Evolutionary conservation across 257 asterid genomes (phyloP), one percentile per base, ranked within the genome.

Genomic region (Osmanthus fragrans): DNA sequence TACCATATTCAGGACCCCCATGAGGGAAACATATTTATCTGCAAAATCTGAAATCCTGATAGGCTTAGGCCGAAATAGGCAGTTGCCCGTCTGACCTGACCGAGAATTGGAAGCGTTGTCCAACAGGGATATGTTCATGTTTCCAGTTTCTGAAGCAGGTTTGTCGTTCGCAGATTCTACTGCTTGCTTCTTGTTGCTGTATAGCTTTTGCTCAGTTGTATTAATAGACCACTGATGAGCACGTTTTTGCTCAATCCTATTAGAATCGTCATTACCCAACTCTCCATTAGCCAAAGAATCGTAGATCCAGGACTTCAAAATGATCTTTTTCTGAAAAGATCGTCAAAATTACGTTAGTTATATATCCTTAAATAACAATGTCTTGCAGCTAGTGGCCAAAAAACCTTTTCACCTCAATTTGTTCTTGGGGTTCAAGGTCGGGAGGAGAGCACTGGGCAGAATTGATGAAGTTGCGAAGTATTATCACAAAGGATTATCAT

Each of bases 111-210:
- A 76, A 73, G 84, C 54, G 42, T 78, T 86, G 19, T 56, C 83
- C 91, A 87, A 82, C 37, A 82, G 72, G 58, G 82, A 81, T 76
- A 82, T 64, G 70, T 82, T 87, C 86, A 66, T 39, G 74, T 76
- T 77, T 60, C 79, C 82, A 72, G 80, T 67, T 70, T 60, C 88
- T 25, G 86, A 77, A 73, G 81, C 40, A 56, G 85, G 81, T 76
- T 73, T 30, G 45, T 40, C 77, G 63, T 81, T 73, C 37, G 76
- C 82, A 72, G 85, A 79, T 49, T 89, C 91, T 77, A 83, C 68
- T n/a, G 87, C 91, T 82, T 89, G 96, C 80, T 87, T 92, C 87
- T 92, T 92, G 86, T 78, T 83, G 72, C 77, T 45, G 65, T 82
- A 77, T 13, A 80, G 54, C 70, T 86, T 89, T 71, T 73, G 54